Base-by-base conservation (phyloP, 1,284 basidiomycete genomes). In the Malassezia japonica region DNA sequence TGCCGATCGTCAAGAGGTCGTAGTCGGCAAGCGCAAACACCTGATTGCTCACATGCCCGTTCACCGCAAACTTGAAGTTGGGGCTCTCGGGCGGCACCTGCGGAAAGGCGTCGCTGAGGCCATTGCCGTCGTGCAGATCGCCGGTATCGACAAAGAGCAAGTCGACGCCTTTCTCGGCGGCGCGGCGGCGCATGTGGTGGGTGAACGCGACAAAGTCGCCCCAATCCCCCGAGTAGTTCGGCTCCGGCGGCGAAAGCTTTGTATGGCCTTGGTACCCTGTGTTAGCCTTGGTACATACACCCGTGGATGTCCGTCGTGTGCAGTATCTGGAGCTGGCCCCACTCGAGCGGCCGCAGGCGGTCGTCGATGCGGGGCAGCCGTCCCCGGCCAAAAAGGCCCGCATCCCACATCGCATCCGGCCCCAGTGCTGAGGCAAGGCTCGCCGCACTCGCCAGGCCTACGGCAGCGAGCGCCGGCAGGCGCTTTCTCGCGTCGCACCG, bases 1-100 rank as follows among this genome's bases (percentile, higher is more conserved):
- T 91, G 65, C 89, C 88, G 53, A 90, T 86, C 0, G 85, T 76
- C 62, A 90, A 80, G 7, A 88, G 64, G 67, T 92, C 89, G 67
- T 88, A 91, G 0, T 84, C 82, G 24, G 91, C 77, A 60, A 81
- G 75, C 25, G 81, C 76, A 59, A 91, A 78, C 49, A 71, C 55
- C 47, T 69, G 57, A 39, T 71, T 62, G 35, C 61, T 61, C 18
- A 64, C 59, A 38, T 71, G 68, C 9, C 64, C 66, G 20, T 67
- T 60, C 3, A 65, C 61, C 2, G 54, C 46, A 18, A 31, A 25
- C 8, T 27, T 16, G 23, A 23, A 36, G 1, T 25, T 27, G 9
- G 37, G 37, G 21, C 29, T 36, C 15, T 18, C 21, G 41, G 33
- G 54, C 40, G 24, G 50, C 38, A 40, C 24, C 25, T 16, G n/a